phyloP scores from a whole-genome alignment of 768 basidiomycete species.

The Austroboletus eburneus region DNA sequence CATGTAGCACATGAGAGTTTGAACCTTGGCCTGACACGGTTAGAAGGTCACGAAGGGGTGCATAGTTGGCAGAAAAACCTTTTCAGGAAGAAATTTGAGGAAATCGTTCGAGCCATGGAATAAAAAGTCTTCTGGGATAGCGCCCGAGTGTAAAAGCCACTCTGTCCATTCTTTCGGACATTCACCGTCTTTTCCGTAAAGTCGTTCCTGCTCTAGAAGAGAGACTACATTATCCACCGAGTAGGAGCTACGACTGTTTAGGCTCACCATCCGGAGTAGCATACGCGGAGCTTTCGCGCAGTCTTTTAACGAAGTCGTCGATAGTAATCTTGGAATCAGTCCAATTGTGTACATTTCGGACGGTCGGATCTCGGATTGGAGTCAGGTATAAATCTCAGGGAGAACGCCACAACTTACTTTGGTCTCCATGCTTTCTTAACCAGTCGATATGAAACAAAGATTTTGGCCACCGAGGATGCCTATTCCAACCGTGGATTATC shows the following conservation, averaged over 20 bases:
- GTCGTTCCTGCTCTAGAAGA: conserved; percentile 49
- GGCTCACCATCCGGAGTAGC: conserved; percentile 37
- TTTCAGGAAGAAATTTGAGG: conserved; percentile 49
- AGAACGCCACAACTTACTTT: conserved; percentile 14
- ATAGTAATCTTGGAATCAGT: conserved; percentile 50
- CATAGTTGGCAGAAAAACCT: conserved; percentile 32
- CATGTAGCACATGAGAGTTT: conserved; percentile 84
- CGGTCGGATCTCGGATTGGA: conserved; percentile 45
- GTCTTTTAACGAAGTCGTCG: conserved; percentile 47
- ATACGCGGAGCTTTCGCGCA: conserved; percentile 34
- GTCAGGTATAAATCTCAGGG: conserved; percentile 6
- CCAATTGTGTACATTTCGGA: conserved; percentile 60
- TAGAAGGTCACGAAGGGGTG: conserved; percentile 1
- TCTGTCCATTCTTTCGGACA: conserved; percentile 64
- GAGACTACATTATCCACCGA: background rate
- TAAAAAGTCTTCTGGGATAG: conserved; percentile 51
- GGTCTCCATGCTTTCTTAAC: conserved; percentile 38
- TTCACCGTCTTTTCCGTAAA: conserved; percentile 75
- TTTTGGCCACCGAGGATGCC: conserved; percentile 50
- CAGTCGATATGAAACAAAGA: conserved; percentile 54
- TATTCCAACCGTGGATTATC: conserved; percentile 60
- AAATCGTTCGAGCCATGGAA: conserved; percentile 56
- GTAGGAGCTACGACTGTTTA: background rate
- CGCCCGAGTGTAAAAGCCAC: conserved; percentile 47
- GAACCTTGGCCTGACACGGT: conserved; percentile 49